Evolutionary conservation across 192 early-diverging fungal species (phyloP), one percentile per base, ranked within the genome.

Genomic region (Spizellomyces punctatus): DNA sequence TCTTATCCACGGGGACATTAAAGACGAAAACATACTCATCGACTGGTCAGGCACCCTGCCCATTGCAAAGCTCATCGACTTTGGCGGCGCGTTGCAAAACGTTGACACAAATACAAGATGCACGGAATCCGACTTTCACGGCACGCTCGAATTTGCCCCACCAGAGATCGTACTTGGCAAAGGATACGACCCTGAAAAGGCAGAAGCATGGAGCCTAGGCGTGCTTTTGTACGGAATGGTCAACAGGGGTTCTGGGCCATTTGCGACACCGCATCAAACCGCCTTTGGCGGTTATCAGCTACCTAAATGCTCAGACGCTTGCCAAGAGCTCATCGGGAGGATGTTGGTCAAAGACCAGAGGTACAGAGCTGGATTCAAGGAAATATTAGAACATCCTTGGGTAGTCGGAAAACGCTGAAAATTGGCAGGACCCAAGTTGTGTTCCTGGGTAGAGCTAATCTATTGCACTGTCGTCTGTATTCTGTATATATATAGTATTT

Each of bases 1-100:
- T 6, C 76, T 89, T 41, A 80, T 84, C 62, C 88, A 89, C 66
- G 82, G 87, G 49, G 88, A 89, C 66, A 83, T 89, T 74, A 89
- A 90, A 71, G 88, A 90, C 64, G 88, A 90, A 64, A 90, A 90
- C 67, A 82, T 90, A 73, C 85, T 90, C 21, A 86, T 90, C 54
- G 87, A 89, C 45, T 72, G 70, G 70, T 54, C 62, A 8, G 50
- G 27, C 22, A 14, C 60, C 62, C 76, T 80, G 12, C 83, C 82
- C 52, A 54, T 54, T 54, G 88, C 88, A 64, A 91, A 91, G 66
- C 75, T 91, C 56, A 90, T 91, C 43, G 89, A 91, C 56, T 91
- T 91, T 77, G 89, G 89, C n/a, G 59, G 68, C 41, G 58, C 58
- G 1, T 44, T 70, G 46, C 55, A 44, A 17, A 66, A 17, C 4